Conservation (phyloP, 495 filamentous ascomycete species). For the Bacidia gigantensis region DNA sequence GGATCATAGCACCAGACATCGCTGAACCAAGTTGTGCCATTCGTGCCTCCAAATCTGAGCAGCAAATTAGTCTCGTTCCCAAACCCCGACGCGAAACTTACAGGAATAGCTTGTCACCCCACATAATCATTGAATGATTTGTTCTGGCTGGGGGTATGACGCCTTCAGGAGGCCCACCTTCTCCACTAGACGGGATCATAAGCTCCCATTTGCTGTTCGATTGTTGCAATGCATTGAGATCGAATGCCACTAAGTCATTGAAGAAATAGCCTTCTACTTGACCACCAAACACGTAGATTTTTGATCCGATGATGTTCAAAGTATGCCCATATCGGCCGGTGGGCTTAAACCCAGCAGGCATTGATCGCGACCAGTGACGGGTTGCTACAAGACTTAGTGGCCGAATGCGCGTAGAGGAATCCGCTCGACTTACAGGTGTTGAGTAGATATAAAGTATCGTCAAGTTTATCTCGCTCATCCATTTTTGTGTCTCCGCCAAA, state of each 20-base stretch:
- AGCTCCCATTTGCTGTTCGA: conserved; percentile 87
- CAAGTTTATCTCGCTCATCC: conserved; percentile 77
- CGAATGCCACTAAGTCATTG: conserved; percentile 95
- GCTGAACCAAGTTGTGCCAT: conserved; percentile 91
- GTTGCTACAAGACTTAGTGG: conserved; percentile 47
- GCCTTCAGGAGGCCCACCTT: conserved; percentile 46
- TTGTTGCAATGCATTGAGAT: conserved; percentile 83
- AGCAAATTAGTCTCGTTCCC: too few relatives aligned
- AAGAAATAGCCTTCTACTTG: conserved; percentile 97
- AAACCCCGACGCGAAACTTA: too few relatives aligned
- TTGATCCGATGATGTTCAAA: conserved; percentile 88
- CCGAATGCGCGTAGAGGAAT: not conserved
- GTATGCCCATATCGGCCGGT: conserved; percentile 93
- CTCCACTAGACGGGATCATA: conserved; percentile 62
- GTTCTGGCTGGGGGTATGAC: conserved; percentile 82
- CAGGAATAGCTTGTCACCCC: conserved; percentile 85
- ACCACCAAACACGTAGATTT: conserved; percentile 92
- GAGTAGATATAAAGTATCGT: conserved; percentile 90
- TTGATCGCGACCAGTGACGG: conserved; percentile 90
- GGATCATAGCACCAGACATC: conserved; percentile 97
- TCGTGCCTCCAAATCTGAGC: conserved; percentile 91
- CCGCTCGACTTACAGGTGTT: conserved; percentile 72
- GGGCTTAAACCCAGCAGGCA: conserved; percentile 70
- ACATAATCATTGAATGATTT: conserved; percentile 89
- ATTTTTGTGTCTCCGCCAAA: conserved; percentile 98